phyloP scores from a whole-genome alignment of 805 yeast species.

The Starmerella apicola region DNA sequence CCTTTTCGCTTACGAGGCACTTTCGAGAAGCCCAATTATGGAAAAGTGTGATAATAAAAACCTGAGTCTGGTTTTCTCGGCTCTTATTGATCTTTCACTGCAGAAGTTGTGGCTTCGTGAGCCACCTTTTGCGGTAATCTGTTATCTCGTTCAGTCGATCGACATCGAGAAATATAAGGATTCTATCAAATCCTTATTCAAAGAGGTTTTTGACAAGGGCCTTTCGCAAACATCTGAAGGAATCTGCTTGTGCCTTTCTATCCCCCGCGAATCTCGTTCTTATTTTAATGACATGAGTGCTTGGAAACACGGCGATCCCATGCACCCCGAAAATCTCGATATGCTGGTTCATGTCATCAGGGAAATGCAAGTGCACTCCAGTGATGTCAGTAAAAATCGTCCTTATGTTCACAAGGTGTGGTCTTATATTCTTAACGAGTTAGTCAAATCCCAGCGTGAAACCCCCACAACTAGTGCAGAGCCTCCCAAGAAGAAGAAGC shows the following conservation, averaged over 20 bases:
- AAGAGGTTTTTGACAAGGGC: slow-evolving; percentile 38
- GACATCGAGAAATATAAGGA: slow-evolving; percentile 1
- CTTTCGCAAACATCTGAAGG: slow-evolving; percentile 68
- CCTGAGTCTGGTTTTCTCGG: slow-evolving; percentile 33
- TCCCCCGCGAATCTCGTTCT: slow-evolving; percentile 29
- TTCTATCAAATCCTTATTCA: slow-evolving; percentile 27
- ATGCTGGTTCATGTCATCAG: slow-evolving; percentile 47
- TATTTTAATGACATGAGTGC: slow-evolving; percentile 17
- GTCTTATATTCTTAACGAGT: slow-evolving; percentile 31
- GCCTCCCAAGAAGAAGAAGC: slow-evolving; percentile 26
- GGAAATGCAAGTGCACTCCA: slow-evolving; percentile 28
- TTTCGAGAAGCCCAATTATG: slow-evolving; percentile 42
- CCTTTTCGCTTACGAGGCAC: slow-evolving; percentile 69
- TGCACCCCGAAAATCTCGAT: slow-evolving; percentile 55
- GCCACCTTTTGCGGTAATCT: slow-evolving; percentile 59
- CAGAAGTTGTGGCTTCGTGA: slow-evolving; percentile 79
- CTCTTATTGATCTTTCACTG: slow-evolving; percentile 45
- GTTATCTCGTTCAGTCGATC: slow-evolving; percentile 34
- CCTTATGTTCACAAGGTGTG: slow-evolving; percentile 25
- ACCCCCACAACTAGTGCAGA: too few species aligned
- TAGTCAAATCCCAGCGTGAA: too few species aligned
- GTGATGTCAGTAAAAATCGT: slow-evolving; percentile 22
- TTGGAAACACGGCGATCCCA: slow-evolving; percentile 69
- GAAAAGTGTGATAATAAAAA: slow-evolving; percentile 25
- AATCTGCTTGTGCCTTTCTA: slow-evolving; percentile 51